Base-by-base conservation (phyloP, 2,329 filamentous ascomycete genomes). In the Colletotrichum incanum region DNA sequence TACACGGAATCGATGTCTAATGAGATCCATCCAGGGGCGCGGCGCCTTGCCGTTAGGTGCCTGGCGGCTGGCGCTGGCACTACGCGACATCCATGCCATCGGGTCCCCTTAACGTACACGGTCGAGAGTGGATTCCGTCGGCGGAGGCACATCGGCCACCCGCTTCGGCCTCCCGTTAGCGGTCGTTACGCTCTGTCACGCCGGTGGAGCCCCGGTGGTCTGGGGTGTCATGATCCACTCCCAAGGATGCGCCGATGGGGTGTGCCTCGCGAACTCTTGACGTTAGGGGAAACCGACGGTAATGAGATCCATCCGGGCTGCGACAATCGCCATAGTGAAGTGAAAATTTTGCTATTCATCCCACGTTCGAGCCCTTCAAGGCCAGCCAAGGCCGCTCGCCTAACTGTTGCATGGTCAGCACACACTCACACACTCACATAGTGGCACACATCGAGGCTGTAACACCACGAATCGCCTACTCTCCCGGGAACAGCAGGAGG, bases 1-100 rank as follows among this genome's bases (percentile, higher is more conserved):
- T 74, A 74, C 72, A 74, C 72, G 73, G 67, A 62, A 66, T 59
- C 34, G 54, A 65, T 74, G 71, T 73, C 71, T 74, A 74, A 74
- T 74, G 56, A 61, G 71, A 74, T 74, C 73, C 73, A 74, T 74
- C 67, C 49, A 66, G 49, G 52, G 65, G 65, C 67, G 67, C 67
- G 58, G 59, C 71, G 73, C 73, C 63, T 73, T 73, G 67, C 71
- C 73, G 49, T 68, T 73, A 72, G 64, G 61, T 73, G 71, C 59
- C 52, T 70, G 71, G 65, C 69, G 71, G 67, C 63, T 65, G 43
- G 52, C 47, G 58, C 62, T 73, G 71, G 58, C 67, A 71, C 49
- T 47, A 59, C 60, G 54, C 66, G 43, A 59, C 67, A 65, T 50
- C 72, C 72, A 73, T 73, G 70, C 61, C 18, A 55, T 74, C 73